Percentiles rank a stretch among this genome's conserved stretches.
phyloP scores from a whole-genome alignment of 768 basidiomycete species.

The Serpula lacrymans region DNA sequence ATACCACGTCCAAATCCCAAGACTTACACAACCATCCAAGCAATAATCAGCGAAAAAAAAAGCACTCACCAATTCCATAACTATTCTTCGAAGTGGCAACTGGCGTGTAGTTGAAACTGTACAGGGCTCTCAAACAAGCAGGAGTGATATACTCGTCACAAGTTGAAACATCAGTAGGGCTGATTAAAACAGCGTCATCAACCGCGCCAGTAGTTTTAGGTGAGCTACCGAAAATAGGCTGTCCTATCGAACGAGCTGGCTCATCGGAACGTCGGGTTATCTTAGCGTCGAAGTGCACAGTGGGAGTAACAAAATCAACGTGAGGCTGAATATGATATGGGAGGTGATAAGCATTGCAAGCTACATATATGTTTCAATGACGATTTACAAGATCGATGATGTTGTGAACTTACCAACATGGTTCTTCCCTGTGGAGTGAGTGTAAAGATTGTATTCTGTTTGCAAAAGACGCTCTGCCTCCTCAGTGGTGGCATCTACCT shows the following conservation, averaged over 20 bases:
- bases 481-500: slow-evolving; percentile 23
- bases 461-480: slow-evolving; percentile 32
- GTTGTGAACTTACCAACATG: slow-evolving; percentile 22
- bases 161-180: slow-evolving; percentile 9
- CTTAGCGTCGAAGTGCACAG: slow-evolving; percentile 29
- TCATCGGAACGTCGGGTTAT: slow-evolving; percentile 15
- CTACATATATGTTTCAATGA: slow-evolving; percentile 7
- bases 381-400: background rate
- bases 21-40: too few relatives aligned
- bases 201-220: slow-evolving; percentile 14
- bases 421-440: slow-evolving; percentile 24
- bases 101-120: slow-evolving; percentile 19
- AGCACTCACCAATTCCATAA: slow-evolving; percentile 27
- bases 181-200: slow-evolving; percentile 12
- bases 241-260: slow-evolving; percentile 12
- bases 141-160: slow-evolving; percentile 29
- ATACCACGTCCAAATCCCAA: too few relatives aligned
- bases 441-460: slow-evolving; percentile 31
- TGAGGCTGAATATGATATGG: slow-evolving; percentile 28
- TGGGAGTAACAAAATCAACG: slow-evolving; percentile 31
- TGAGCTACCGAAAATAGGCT: slow-evolving; percentile 10
- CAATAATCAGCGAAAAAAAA: background rate
- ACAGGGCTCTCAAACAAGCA: slow-evolving; percentile 24
- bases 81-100: slow-evolving; percentile 24
- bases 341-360: slow-evolving; percentile 31